Percentiles rank a stretch among this genome's conserved stretches.
These are phyloP conservation scores for Tulasnella sp. DNA, from an alignment of 768 basidiomycete species.

Conservation along the genomic window DNA sequence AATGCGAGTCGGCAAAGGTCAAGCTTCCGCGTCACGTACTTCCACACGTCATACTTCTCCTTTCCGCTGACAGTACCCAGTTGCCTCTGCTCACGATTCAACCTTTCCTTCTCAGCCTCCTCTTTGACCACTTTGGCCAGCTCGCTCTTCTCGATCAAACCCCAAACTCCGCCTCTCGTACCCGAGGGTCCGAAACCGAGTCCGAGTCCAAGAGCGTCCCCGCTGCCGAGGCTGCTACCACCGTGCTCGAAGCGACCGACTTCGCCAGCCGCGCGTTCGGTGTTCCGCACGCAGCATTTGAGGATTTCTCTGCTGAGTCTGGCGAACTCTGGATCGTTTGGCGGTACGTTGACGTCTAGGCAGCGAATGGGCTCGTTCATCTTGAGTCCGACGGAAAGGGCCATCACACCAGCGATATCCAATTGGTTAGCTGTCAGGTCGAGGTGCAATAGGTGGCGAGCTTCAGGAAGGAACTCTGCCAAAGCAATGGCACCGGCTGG, in stretches of 20 bases:
- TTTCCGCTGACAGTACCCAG: slow-evolving; percentile 37
- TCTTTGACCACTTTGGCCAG: slow-evolving; percentile 54
- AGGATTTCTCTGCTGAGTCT: slow-evolving; percentile 86
- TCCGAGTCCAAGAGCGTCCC: slow-evolving; percentile 31
- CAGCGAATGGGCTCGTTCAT: slow-evolving; percentile 82
- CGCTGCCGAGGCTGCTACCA: slow-evolving; percentile 29
- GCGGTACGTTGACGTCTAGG: slow-evolving; percentile 88
- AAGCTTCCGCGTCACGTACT: slow-evolving; percentile 1
- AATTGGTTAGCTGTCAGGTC: slow-evolving; percentile 81
- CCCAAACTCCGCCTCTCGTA: slow-evolving; percentile 71
- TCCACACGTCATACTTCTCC: slow-evolving; percentile 40
- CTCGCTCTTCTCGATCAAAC: slow-evolving; percentile 81
- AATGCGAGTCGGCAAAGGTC: not conserved
- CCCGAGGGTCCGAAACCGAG: slow-evolving; percentile 26
- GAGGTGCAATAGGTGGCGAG: slow-evolving; percentile 79
- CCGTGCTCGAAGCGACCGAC: slow-evolving; percentile 43
- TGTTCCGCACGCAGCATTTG: slow-evolving; percentile 87
- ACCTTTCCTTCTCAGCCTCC: slow-evolving; percentile 37
- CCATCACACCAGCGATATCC: slow-evolving; percentile 90
- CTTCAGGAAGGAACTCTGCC: slow-evolving; percentile 94
- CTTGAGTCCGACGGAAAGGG: slow-evolving; percentile 79
- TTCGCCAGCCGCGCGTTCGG: slow-evolving; percentile 53
- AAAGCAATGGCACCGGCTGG: slow-evolving; percentile 88
- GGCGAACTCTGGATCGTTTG: slow-evolving; percentile 75
- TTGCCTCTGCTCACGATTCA: slow-evolving; percentile 35